phyloP scores from a whole-genome alignment of 2,329 filamentous ascomycete species.

The Cladosporium sp. region DNA sequence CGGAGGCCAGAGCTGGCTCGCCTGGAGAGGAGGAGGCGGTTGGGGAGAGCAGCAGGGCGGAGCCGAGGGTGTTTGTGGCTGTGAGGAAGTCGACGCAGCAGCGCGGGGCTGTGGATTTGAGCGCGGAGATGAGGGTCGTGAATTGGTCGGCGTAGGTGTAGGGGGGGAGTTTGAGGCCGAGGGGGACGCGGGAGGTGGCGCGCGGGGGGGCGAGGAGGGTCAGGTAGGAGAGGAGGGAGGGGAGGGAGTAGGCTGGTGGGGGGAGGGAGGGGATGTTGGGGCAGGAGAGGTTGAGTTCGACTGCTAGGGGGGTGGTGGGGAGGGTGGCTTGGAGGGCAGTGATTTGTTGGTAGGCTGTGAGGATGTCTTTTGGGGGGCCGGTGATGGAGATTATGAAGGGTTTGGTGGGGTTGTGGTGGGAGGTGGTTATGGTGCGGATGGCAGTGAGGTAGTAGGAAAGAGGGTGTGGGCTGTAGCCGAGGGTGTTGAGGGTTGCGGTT shows the following conservation, averaged over 20 bases:
- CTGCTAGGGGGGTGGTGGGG: constrained; percentile 47
- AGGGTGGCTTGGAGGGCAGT: constrained; percentile 28
- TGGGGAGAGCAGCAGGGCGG: constrained; percentile 51
- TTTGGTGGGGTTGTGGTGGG: constrained; percentile 37
- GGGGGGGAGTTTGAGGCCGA: constrained; percentile 67
- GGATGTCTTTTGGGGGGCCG: constrained; percentile 53
- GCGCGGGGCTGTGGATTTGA: constrained; percentile 34
- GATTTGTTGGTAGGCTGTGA: constrained; percentile 50
- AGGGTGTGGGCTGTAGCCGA: constrained; percentile 65
- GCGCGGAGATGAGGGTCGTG: constrained; percentile 46
- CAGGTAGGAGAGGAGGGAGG: constrained; percentile 51
- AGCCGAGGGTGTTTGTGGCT: constrained; percentile 67
- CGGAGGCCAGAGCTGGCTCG: constrained; percentile 44
- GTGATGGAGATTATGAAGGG: constrained; percentile 67
- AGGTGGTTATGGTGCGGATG: constrained; percentile 32
- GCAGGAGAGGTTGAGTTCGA: constrained; percentile 74
- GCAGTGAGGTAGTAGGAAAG: constrained; percentile 55
- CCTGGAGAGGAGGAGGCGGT: not conserved
- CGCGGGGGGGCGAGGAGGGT: constrained; percentile 31
- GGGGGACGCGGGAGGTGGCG: constrained; percentile 30
- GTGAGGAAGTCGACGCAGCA: constrained; percentile 62
- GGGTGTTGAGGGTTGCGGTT: constrained; percentile 52
- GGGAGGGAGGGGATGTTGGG: constrained; percentile 65
- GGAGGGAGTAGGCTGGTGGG: constrained; percentile 62
- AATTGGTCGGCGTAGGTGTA: constrained; percentile 68